These are phyloP conservation scores for Lizonia empirigonia DNA, from an alignment of 2,329 filamentous ascomycete species.

Conservation along the genomic window DNA sequence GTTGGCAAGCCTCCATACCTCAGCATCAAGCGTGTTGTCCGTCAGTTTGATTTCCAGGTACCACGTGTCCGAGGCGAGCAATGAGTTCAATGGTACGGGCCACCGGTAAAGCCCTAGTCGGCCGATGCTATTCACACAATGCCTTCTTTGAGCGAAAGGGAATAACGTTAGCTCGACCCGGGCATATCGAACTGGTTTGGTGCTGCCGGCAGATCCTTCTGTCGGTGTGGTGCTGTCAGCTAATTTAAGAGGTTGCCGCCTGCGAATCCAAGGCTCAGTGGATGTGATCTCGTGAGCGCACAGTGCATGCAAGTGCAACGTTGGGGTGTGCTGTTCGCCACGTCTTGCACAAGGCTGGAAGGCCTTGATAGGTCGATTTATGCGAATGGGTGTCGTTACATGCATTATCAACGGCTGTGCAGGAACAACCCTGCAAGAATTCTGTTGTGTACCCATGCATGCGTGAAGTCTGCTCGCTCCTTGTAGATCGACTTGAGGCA, in stretches of 20 bases:
- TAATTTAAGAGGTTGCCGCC: conserved; percentile 9
- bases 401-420: conserved; percentile 4
- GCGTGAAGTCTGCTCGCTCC: neutral
- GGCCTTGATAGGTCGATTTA: neutral
- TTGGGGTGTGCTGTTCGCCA: conserved; percentile 5
- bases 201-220: conserved; percentile 7
- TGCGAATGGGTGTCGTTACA: neutral
- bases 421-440: neutral
- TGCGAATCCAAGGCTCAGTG: conserved; percentile 3
- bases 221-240: conserved; percentile 1
- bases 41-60: conserved; percentile 6
- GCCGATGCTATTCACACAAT: conserved; percentile 1
- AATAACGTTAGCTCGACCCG: conserved; percentile 5
- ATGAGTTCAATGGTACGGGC: conserved; percentile 7
- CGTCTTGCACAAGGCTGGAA: conserved; percentile 4
- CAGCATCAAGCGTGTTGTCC: neutral
- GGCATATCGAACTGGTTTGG: neutral
- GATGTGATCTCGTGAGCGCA: conserved; percentile 7
- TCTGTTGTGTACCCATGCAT: neutral
- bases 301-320: conserved; percentile 8
- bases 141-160: conserved; percentile 4
- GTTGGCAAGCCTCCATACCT: neutral
- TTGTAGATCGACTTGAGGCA: neutral
- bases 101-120: conserved; percentile 1
- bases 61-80: conserved; percentile 2